These are phyloP conservation scores for Ganoderma sinense DNA, from an alignment of 1,284 basidiomycete species.

Conservation along the genomic window DNA sequence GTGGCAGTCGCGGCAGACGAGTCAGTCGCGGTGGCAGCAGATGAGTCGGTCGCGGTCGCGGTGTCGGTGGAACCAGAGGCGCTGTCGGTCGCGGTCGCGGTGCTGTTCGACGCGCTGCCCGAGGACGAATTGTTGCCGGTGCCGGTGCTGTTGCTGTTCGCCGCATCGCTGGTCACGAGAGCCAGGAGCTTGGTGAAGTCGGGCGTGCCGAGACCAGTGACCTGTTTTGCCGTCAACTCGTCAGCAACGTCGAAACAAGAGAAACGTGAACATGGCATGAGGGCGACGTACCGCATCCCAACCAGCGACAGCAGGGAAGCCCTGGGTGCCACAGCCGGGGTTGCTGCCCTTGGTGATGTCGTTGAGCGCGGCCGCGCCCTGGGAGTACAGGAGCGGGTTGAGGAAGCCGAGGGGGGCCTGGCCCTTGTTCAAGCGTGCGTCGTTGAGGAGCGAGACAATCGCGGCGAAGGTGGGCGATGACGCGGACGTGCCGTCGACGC, in stretches of 20 bases:
- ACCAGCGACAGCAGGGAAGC: conserved; percentile 44
- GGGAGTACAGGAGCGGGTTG: conserved; percentile 60
- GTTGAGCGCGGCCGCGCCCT: conserved; percentile 39
- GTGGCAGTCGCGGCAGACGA: conserved; percentile 3
- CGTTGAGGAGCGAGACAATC: conserved; percentile 66
- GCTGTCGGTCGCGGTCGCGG: conserved; percentile 5
- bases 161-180: conserved; percentile 19
- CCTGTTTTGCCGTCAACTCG: conserved; percentile 39
- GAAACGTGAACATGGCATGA: background rate
- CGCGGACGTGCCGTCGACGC: conserved; percentile 53
- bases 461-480: conserved; percentile 59
- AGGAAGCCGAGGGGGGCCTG: conserved; percentile 65
- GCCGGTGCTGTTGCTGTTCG: conserved; percentile 12
- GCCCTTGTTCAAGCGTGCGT: conserved; percentile 58
- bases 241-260: background rate
- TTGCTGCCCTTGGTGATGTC: conserved; percentile 36
- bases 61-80: conserved; percentile 1
- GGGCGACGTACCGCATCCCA: conserved; percentile 43
- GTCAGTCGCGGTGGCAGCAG: conserved; percentile 3
- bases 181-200: conserved; percentile 60
- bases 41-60: conserved; percentile 8
- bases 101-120: conserved; percentile 13
- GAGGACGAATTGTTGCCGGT: background rate
- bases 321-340: conserved; percentile 45
- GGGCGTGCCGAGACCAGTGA: conserved; percentile 70